A percentile compares a stretch with the other conserved stretches of the same genome.
These are phyloP conservation scores for Biscogniauxia sp. DNA, from an alignment of 2,329 filamentous ascomycete species.

Conservation along the genomic window DNA sequence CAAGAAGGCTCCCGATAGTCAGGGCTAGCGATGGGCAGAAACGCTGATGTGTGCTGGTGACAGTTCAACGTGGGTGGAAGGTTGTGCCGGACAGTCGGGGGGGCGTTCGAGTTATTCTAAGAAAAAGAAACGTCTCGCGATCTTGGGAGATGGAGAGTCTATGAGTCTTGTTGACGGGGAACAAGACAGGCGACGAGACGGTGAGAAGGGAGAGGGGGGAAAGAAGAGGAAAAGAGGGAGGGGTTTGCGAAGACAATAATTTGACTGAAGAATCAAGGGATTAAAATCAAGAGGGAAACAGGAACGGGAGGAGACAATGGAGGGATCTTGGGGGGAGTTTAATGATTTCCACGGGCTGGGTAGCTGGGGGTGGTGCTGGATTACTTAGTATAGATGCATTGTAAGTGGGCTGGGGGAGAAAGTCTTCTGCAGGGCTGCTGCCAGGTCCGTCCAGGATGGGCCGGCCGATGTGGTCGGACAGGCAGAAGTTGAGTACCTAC, in stretches of 20 bases:
- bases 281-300: constrained; percentile 33
- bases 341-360: constrained; percentile 33
- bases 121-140: constrained; percentile 23
- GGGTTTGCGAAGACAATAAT: constrained; percentile 37
- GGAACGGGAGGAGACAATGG: constrained; percentile 31
- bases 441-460: neutral
- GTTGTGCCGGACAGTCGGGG: constrained; percentile 36
- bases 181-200: constrained; percentile 29
- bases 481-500: neutral
- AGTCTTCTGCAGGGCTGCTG: neutral
- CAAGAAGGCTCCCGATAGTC: constrained; percentile 30
- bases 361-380: constrained; percentile 1
- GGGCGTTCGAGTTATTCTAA: constrained; percentile 32
- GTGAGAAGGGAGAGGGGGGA: constrained; percentile 32
- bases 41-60: constrained; percentile 21
- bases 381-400: constrained; percentile 9
- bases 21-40: constrained; percentile 25
- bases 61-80: constrained; percentile 33
- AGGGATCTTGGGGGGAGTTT: constrained; percentile 31
- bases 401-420: constrained; percentile 4
- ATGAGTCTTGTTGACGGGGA: constrained; percentile 15
- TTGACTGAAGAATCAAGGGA: constrained; percentile 38
- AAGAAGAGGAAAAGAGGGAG: constrained; percentile 38
- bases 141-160: constrained; percentile 9
- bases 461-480: neutral